phyloP scores from a whole-genome alignment of 495 filamentous ascomycete species.

The Annulohypoxylon stygium region DNA sequence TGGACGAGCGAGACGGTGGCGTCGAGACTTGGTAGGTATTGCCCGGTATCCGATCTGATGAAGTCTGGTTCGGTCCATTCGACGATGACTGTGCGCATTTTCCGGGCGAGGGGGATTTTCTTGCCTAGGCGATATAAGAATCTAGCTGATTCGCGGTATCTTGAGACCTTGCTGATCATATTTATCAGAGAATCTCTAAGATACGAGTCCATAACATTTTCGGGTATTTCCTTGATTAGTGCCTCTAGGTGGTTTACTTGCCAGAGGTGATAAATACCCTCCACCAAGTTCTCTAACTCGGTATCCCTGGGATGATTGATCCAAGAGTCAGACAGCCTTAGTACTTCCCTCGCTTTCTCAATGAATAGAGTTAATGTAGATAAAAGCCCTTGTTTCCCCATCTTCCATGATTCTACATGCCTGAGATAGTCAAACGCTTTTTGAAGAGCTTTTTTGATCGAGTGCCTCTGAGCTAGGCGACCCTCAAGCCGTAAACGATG shows the following conservation, averaged over 20 bases:
- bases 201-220: slow-evolving; percentile 20
- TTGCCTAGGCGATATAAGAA: slow-evolving; percentile 51
- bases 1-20: slow-evolving; percentile 33
- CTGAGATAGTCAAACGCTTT: slow-evolving; percentile 17
- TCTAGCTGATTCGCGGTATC: slow-evolving; percentile 53
- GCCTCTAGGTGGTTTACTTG: slow-evolving; percentile 2
- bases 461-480: slow-evolving; percentile 34
- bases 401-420: not conserved
- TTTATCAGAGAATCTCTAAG: slow-evolving; percentile 41
- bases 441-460: slow-evolving; percentile 43
- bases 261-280: slow-evolving; percentile 32
- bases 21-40: slow-evolving; percentile 29
- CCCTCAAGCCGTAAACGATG: slow-evolving; percentile 47
- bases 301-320: slow-evolving; percentile 3
- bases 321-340: slow-evolving; percentile 33
- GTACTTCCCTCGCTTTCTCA: slow-evolving; percentile 19
- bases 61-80: slow-evolving; percentile 49
- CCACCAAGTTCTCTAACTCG: slow-evolving; percentile 28
- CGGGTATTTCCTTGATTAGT: slow-evolving; percentile 25
- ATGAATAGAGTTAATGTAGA: slow-evolving; percentile 1
- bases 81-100: slow-evolving; percentile 44
- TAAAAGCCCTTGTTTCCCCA: not conserved
- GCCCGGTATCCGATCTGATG: slow-evolving; percentile 2
- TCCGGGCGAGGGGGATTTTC: slow-evolving; percentile 41
- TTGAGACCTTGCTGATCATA: slow-evolving; percentile 53